Base-by-base conservation (phyloP, 129 eudicot genomes). In the Tagetes erecta region DNA sequence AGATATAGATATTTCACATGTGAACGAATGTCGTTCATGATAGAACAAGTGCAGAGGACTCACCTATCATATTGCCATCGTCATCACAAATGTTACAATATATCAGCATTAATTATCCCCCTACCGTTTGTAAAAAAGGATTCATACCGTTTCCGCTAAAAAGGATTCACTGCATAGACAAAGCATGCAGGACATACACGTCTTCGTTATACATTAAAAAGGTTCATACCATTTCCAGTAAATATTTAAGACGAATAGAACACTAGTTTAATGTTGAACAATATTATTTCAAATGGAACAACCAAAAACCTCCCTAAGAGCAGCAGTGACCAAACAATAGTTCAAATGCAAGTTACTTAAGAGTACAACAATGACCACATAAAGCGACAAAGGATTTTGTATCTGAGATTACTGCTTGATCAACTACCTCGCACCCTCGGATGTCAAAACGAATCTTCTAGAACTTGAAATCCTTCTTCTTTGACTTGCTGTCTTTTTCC, bases 401-500 rank as follows among this genome's bases (percentile, higher is more conserved):
- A 56, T 6, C 35, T 55, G 62, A 55, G 9, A 14, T 55, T 27
- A 55, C 6, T 3, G 10, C n/a, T 55, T 55, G 36, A 55, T n/a
- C 31, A 1, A 20, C 62, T 55, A 27, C 62, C 62, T 14, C 10
- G 62, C 37, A 35, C 11, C 62, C 34, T 56, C 12, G 3, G 8
- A 56, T 3, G 34, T 56, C 36, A 12, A 37, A 8, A 30, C 5
- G 11, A 6, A 1, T 37, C 3, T 9, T 44, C 82, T 85, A 90
- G 75, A 90, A 90, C 82, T 90, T 90, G 89, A 90, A 90, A 78
- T 90, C 96, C 74, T 90, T 90, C 45, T 90, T 90, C 96, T 90
- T 90, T 1, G 96, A 90, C 72, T 87, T 87, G 78, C 79, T 85
- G 39, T 87, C 93, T 64, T 90, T 90, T 6, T 90, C 96, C 51